Evolutionary conservation across 2,329 filamentous ascomycete genomes (phyloP), one percentile per base, ranked within the genome.

Genomic region (Sphaerulina vaccinii): DNA sequence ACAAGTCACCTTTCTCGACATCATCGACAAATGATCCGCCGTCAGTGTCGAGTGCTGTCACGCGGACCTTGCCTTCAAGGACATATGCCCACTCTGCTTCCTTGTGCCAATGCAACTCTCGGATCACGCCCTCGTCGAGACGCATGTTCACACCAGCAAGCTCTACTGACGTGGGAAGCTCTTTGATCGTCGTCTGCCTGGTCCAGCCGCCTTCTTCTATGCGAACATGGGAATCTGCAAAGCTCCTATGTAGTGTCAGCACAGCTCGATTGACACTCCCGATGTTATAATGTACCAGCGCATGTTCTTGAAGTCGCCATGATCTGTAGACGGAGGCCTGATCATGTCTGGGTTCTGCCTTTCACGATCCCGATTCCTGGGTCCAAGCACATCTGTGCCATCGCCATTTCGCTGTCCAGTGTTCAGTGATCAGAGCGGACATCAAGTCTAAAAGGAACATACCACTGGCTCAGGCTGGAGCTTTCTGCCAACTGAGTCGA

Each of bases 101-200:
- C 61, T 87, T 88, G 74, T 90, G 87, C 87, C 87, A 90, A 65
- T 90, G 87, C 7, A 90, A 75, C 67, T 90, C 87, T 22, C 87
- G 84, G 60, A 88, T 88, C 24, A 85, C 86, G 29, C 86, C 85
- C 57, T 81, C 72, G 33, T 85, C 86, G 2, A 90, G 80, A 9
- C 86, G 80, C 87, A 90, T 90, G 67, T 90, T 88, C 49, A 90
- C 87, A 35, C 84, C 83, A 2, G 87, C 87, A 38, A 90, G 78
- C 65, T 89, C 84, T n/a, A 81, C 76, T 60, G 82, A 86, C 6
- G 79, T 79, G 24, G 79, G 77, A 2, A 88, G 75, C 69, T 87
- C 83, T 24, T 82, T 78, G 13, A 83, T 71, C 3, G 84, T 88
- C 0, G 86, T 89, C 68, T 90, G 84, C 19, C 86, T 78, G 1